Conservation (phyloP, 1,284 basidiomycete species). For the Cutaneotrichosporon cyanovorans region DNA sequence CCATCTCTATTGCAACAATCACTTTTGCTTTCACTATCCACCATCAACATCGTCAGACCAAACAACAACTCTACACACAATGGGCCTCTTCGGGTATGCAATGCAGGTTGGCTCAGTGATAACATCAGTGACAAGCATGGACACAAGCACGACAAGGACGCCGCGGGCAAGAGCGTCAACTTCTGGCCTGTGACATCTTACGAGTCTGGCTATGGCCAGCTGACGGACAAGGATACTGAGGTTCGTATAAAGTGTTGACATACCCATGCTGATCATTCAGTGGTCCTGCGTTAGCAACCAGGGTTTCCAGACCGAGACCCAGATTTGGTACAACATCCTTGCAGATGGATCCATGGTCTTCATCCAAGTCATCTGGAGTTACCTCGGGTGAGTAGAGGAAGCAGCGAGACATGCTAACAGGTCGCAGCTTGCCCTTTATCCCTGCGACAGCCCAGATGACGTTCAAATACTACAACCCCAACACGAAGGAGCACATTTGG, state of each 20-base stretch:
- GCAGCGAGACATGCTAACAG: conserved; percentile 5
- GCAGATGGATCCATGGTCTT: conserved; percentile 76
- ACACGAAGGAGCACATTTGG: conserved; percentile 71
- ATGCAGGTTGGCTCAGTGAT: no score
- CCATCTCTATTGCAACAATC: no score
- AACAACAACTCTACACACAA: no score
- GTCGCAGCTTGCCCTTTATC: conserved; percentile 39
- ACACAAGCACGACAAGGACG: background rate
- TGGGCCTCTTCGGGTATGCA: no score
- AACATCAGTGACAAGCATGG: no score
- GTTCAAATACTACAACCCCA: conserved; percentile 81
- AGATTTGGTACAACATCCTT: conserved; percentile 76
- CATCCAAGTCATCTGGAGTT: conserved; percentile 91
- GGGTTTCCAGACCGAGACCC: conserved; percentile 89
- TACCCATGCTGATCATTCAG: conserved; percentile 15
- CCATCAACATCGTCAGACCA: no score
- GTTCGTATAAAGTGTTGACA: conserved; percentile 17
- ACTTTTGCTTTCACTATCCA: no score
- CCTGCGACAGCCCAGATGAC: conserved; percentile 88
- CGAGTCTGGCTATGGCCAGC: conserved; percentile 32
- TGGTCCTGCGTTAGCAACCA: conserved; percentile 66
- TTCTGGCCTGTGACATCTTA: conserved; percentile 65
- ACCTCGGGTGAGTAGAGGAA: conserved; percentile 74
- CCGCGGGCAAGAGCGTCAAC: conserved; percentile 44
- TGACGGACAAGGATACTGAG: conserved; percentile 39